A percentile compares a stretch with the other conserved stretches of the same genome.
Conservation (phyloP, 345 rosid species). For the Populus tremula region DNA sequence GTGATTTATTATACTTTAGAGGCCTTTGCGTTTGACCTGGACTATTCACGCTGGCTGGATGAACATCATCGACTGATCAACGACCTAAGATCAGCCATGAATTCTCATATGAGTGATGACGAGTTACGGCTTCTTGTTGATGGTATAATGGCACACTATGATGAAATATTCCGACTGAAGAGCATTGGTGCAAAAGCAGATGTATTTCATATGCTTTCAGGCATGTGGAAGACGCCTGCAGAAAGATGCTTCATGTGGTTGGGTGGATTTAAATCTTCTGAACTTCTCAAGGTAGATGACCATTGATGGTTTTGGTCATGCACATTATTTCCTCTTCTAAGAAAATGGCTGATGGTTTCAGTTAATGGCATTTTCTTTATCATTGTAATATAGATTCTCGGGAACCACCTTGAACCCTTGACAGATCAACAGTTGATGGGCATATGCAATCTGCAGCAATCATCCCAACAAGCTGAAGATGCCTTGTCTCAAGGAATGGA, state of each 20-base stretch:
- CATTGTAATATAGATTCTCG: slow-evolving; percentile 53
- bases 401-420: slow-evolving; percentile 83
- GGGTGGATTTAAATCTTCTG: slow-evolving; percentile 94
- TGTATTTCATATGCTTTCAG: slow-evolving; percentile 93
- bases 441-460: slow-evolving; percentile 86
- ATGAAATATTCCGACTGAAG: slow-evolving; percentile 69
- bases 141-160: slow-evolving; percentile 74
- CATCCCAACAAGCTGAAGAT: slow-evolving; percentile 97
- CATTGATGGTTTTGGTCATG: not conserved
- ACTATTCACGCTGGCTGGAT: slow-evolving; percentile 81
- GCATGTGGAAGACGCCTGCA: slow-evolving; percentile 94
- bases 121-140: slow-evolving; percentile 71
- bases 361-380: not conserved
- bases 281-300: slow-evolving; percentile 66
- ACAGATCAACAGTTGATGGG: slow-evolving; percentile 92
- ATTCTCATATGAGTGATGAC: slow-evolving; percentile 55
- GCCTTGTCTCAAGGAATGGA: slow-evolving; percentile 98
- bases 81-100: slow-evolving; percentile 70
- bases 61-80: slow-evolving; percentile 74
- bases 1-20: slow-evolving; percentile 38
- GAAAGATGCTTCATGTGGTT: slow-evolving; percentile 98
- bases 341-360: not conserved
- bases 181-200: slow-evolving; percentile 71
- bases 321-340: not conserved
- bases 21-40: slow-evolving; percentile 73